Percentiles rank a stretch among this genome's conserved stretches.
These are phyloP conservation scores for Dentipellis fragilis DNA, from an alignment of 768 basidiomycete species.

Conservation along the genomic window DNA sequence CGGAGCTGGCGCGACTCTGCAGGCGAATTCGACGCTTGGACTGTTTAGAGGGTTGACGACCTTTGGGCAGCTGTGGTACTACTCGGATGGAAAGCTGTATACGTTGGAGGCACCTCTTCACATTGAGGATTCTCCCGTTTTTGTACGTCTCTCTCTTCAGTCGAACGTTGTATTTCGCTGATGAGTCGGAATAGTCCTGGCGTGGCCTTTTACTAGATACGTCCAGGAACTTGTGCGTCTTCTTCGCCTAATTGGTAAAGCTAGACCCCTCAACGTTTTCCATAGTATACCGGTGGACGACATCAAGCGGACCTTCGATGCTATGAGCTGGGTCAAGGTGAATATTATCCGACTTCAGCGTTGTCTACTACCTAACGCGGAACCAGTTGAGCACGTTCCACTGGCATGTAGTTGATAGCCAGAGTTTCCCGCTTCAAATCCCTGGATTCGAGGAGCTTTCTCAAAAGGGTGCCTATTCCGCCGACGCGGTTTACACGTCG, in stretches of 20 bases:
- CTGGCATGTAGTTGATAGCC: slow-evolving; percentile 34
- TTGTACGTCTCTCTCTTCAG: slow-evolving; percentile 30
- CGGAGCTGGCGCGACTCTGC: slow-evolving; percentile 43
- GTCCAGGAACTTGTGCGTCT: slow-evolving; percentile 50
- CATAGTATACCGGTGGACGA: slow-evolving; percentile 28
- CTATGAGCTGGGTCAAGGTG: slow-evolving; percentile 45
- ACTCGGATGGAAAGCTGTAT: slow-evolving; percentile 36
- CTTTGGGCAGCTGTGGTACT: slow-evolving; percentile 58
- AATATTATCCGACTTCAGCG: neutral
- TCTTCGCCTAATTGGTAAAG: neutral
- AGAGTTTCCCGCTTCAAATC: slow-evolving; percentile 28
- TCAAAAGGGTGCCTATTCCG: slow-evolving; percentile 24
- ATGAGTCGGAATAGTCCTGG: slow-evolving; percentile 37
- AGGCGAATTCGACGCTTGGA: slow-evolving; percentile 56
- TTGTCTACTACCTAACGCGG: neutral
- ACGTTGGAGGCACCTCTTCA: slow-evolving; percentile 44
- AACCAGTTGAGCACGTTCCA: slow-evolving; percentile 20
- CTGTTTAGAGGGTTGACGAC: slow-evolving; percentile 68
- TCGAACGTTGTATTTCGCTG: neutral
- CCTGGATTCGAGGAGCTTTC: slow-evolving; percentile 22
- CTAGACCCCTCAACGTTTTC: neutral
- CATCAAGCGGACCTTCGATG: slow-evolving; percentile 35
- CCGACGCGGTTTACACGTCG: slow-evolving; percentile 18
- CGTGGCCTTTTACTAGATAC: slow-evolving; percentile 77
- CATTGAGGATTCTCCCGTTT: slow-evolving; percentile 57